Percentiles rank a stretch among this genome's conserved stretches.
Evolutionary conservation across 2,329 filamentous ascomycete species (phyloP).

Genomic region (Colletotrichum salicis): DNA sequence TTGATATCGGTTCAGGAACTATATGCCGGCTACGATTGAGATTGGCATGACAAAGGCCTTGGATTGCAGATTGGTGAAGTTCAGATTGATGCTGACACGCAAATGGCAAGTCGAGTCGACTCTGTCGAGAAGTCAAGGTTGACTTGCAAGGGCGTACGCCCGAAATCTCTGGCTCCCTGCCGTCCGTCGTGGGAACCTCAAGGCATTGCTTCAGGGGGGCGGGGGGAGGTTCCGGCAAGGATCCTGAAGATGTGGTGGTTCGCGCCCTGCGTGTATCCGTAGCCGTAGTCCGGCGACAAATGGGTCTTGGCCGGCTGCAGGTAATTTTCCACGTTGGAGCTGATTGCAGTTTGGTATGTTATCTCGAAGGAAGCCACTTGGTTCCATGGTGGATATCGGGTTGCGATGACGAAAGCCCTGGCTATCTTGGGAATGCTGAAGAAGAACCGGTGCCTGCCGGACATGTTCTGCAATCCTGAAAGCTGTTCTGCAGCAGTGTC

Average conservation of each 20-base stretch:
- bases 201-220: neutral
- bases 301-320: neutral
- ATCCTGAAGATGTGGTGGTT: conserved; percentile 19
- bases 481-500: neutral
- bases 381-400: neutral
- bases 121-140: neutral
- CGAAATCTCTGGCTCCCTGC: conserved; percentile 11
- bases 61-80: neutral
- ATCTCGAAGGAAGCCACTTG: neutral
- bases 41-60: conserved; percentile 23
- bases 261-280: neutral
- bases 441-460: neutral
- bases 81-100: neutral
- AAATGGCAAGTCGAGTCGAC: neutral
- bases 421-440: neutral
- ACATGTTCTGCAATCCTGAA: neutral
- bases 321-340: neutral
- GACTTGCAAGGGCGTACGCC: conserved; percentile 11
- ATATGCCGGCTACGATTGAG: conserved; percentile 19
- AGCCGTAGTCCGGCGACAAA: neutral
- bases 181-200: neutral
- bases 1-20: conserved; percentile 15
- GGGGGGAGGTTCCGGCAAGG: neutral
- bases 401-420: neutral
- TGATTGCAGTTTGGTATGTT: neutral